Percentiles rank a stretch among this genome's conserved stretches.
Conservation (phyloP, 192 early-diverging fungal species). For the Spizellomyces punctatus region DNA sequence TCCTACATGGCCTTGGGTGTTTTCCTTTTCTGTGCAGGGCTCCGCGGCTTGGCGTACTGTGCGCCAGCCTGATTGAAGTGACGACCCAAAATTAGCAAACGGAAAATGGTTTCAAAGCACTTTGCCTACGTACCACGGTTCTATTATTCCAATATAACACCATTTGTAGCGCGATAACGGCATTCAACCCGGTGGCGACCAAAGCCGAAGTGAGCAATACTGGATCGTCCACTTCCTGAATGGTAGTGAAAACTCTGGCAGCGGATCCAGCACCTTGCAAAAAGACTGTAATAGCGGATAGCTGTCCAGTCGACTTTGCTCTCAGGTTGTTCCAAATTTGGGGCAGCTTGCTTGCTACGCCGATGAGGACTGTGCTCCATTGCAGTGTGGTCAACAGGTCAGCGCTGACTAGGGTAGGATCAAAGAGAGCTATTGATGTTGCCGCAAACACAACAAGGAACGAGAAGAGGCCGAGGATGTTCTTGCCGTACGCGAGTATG, state of each 20-base stretch:
- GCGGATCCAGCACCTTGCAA: slow-evolving; percentile 85
- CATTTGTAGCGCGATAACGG: slow-evolving; percentile 46
- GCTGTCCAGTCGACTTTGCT: slow-evolving; percentile 84
- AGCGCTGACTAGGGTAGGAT: slow-evolving; percentile 43
- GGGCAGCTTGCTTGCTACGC: slow-evolving; percentile 80
- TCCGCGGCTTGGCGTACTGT: too few relatives aligned
- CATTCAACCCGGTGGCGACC: slow-evolving; percentile 76
- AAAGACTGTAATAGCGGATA: slow-evolving; percentile 87
- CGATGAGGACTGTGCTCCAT: slow-evolving; percentile 75
- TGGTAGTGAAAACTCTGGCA: slow-evolving; percentile 89
- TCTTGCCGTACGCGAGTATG: slow-evolving; percentile 43
- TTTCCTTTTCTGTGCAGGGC: too few relatives aligned
- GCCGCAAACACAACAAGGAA: slow-evolving; percentile 41
- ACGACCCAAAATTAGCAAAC: too few relatives aligned
- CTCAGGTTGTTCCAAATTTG: slow-evolving; percentile 86
- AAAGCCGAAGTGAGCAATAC: slow-evolving; percentile 72
- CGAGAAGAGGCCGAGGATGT: slow-evolving; percentile 34
- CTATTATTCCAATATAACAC: slow-evolving; percentile 27
- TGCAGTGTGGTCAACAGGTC: slow-evolving; percentile 68
- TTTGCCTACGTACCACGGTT: not conserved
- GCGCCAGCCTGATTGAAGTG: too few relatives aligned
- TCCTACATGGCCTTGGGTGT: too few relatives aligned
- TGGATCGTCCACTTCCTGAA: slow-evolving; percentile 86
- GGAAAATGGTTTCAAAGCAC: too few relatives aligned
- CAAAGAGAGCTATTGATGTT: slow-evolving; percentile 60